Conservation (phyloP, 164 flowering plant species). For the Houttuynia cordata region DNA sequence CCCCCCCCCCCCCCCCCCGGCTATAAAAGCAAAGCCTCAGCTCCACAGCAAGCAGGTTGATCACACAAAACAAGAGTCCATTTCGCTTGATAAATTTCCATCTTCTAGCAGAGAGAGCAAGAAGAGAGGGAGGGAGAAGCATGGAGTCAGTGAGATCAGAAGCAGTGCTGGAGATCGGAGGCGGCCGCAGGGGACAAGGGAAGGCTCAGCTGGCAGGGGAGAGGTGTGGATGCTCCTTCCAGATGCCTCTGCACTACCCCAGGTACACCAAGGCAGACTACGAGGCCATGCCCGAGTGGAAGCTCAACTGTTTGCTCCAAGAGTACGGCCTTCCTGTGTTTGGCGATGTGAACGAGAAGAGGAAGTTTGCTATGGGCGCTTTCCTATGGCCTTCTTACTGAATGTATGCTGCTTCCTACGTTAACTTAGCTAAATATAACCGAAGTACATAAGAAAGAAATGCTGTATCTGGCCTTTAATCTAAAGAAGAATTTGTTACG, state of each 20-base stretch:
- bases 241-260: conserved; percentile 41
- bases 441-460: too few relatives aligned
- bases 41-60: too few relatives aligned
- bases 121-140: too few relatives aligned
- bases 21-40: too few relatives aligned
- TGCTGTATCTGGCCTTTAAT: too few relatives aligned
- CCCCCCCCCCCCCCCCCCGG: too few relatives aligned
- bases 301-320: conserved; percentile 19
- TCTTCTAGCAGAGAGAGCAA: too few relatives aligned
- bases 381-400: conserved; percentile 18
- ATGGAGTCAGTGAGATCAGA: conserved; percentile 1
- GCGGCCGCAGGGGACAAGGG: background rate
- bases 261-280: conserved; percentile 27
- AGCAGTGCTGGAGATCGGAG: background rate
- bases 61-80: too few relatives aligned
- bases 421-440: too few relatives aligned
- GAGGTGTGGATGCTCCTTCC: conserved; percentile 13
- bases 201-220: background rate
- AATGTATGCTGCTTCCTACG: too few relatives aligned
- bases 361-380: conserved; percentile 38
- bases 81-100: too few relatives aligned
- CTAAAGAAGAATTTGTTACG: too few relatives aligned
- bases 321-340: conserved; percentile 28
- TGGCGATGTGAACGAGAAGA: conserved; percentile 23
- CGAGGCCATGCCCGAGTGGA: conserved; percentile 36